Base-by-base conservation (phyloP, 2,329 filamentous ascomycete species). In the Diaporthe citri region DNA sequence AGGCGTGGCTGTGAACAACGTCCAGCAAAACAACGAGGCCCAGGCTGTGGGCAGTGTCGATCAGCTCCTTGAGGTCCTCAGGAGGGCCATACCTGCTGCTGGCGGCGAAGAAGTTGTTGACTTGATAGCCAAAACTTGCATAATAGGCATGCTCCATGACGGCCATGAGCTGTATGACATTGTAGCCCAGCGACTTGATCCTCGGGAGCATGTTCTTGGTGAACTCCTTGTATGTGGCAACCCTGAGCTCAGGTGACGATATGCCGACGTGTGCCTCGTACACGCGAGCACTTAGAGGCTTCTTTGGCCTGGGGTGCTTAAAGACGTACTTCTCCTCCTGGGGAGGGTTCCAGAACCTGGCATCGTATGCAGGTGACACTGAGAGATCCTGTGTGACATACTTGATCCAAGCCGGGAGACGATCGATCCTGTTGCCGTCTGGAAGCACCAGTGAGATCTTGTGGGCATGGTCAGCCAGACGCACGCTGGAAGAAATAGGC, bases 111-210 rank as follows among this genome's bases (percentile, higher is more conserved):
- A 99, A 99, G 85, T 94, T 98, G 87, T 98, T 99, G 86, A 99
- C 92, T 85, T 99, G 97, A 84, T 99, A 99, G 62, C 97, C 97
- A 80, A 99, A 99, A 82, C 96, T 98, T 80, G 97, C 97, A 83
- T 99, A 99, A 88, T 99, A 99, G 67, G 97, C 97, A 85, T 99
- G 97, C 83, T 99, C 97, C 96, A 99, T 99, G 82, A 99, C 90
- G 60, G 97, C 97, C 97, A 99, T 99, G 77, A 99, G 89, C 83
- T 99, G 97, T 79, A 99, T 98, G 72, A 96, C 94, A 82, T 99
- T 98, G 88, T 99, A 99, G 55, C 96, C 97, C 57, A 98, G 88
- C 77, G 92, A 87, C 82, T 96, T 93, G 86, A 99, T 98, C 74
- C 96, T 91, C 22, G 96, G 96, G 10, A 99, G 90, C 89, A 98